A percentile compares a stretch with the other conserved stretches of the same genome.
These are phyloP conservation scores for Penicillium vulpinum DNA, from an alignment of 2,329 filamentous ascomycete species.

Conservation along the genomic window DNA sequence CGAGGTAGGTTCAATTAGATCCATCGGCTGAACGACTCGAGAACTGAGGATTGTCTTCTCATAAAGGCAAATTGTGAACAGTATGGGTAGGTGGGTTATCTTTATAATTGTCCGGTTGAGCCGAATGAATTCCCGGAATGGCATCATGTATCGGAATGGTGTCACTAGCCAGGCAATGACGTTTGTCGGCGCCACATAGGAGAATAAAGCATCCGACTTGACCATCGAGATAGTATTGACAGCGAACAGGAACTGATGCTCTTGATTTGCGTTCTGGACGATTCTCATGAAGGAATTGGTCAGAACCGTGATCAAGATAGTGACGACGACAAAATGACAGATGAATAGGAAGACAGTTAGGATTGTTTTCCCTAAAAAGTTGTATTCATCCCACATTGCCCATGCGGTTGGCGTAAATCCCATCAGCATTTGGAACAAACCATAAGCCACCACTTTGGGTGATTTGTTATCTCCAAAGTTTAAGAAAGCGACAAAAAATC, in stretches of 20 bases:
- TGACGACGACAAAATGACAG: conserved; percentile 91
- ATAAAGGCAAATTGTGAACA: conserved; percentile 85
- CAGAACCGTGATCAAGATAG: conserved; percentile 91
- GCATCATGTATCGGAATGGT: conserved; percentile 76
- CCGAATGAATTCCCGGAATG: conserved; percentile 77
- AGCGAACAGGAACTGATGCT: conserved; percentile 89
- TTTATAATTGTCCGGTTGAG: conserved; percentile 92
- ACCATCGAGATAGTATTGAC: conserved; percentile 98
- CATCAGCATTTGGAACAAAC: conserved; percentile 91
- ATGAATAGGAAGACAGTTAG: conserved; percentile 85
- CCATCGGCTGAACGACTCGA: conserved; percentile 76
- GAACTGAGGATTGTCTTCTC: conserved; percentile 76
- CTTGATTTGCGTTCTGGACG: conserved; percentile 87
- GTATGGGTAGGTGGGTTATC: conserved; percentile 79
- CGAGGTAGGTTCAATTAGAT: conserved; percentile 73
- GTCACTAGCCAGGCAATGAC: conserved; percentile 87
- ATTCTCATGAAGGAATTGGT: conserved; percentile 97
- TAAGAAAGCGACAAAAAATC: conserved; percentile 92
- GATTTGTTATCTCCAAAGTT: conserved; percentile 72
- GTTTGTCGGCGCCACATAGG: conserved; percentile 88
- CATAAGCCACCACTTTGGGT: conserved; percentile 76
- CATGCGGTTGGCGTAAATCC: conserved; percentile 94
- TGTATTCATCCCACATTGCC: conserved; percentile 83
- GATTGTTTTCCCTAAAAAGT: conserved; percentile 72
- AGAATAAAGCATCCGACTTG: conserved; percentile 95